Base-by-base conservation (phyloP, 2,329 filamentous ascomycete species). In the Clarireedia homoeocarpa region DNA sequence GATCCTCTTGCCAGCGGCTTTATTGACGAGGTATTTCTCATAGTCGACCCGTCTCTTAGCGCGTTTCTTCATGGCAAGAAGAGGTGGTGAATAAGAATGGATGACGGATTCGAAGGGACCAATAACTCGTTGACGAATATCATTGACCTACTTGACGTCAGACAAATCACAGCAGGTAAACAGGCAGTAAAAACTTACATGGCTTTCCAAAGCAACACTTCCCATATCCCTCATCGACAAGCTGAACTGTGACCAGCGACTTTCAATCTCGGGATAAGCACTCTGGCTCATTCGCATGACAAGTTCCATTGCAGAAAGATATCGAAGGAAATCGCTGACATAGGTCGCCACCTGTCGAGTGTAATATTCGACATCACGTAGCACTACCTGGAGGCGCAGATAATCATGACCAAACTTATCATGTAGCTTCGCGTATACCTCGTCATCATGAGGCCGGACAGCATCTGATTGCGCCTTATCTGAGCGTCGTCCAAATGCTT, bases 331-430 rank as follows among this genome's bases (percentile, higher is more conserved):
- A 62, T 89, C 85, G 57, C 87, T 82, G 50, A 96, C 86, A 61
- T 89, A 90, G n/a, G 81, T 81, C 7, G 87, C 83, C 3, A 89
- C 83, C 56, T 91, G 85, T n/a, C 86, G 82, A 4, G 90, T 85
- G 70, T 97, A 97, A 65, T 86, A 90, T 67, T 96, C 90, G n/a
- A 96, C 87, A 69, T 97, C 94, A 57, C 91, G 84, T 12, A 70
- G 56, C 44, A 96, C 89, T 40, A 99, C 88, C 68, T 97, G 92
- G 27, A 97, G 75, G 58, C 92, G 87, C 59, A 96, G 85, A 71
- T 91, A 96, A 69, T 96, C 91, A 59, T 95, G 90, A 34, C 89
- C 86, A 66, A 96, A 97, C 66, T 85, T 89, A 67, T 96, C 89
- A 58, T 91, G 84, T 27, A 94, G 75, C 61, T 86, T 85, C 57